Percentiles rank a stretch among this genome's conserved stretches.
Conservation (phyloP, 2,329 filamentous ascomycete genomes). For the Lasiodiplodia theobromae region DNA sequence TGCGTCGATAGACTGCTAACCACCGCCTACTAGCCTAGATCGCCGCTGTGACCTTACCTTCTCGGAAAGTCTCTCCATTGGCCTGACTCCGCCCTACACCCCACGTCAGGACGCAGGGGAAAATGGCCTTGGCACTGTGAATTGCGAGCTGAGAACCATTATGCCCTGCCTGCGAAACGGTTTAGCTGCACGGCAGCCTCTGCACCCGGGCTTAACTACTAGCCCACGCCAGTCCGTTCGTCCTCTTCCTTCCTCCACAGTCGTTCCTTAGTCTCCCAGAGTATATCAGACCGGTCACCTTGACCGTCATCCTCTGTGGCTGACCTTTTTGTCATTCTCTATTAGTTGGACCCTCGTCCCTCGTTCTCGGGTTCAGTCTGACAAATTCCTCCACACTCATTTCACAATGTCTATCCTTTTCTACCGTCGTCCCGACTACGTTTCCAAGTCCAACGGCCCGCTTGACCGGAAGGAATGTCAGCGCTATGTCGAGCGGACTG, state of each 20-base stretch:
- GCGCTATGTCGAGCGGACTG: constrained; percentile 30
- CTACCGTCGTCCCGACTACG: constrained; percentile 32
- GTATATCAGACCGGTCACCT: neutral
- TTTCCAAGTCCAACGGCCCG: constrained; percentile 27
- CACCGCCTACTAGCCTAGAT: neutral
- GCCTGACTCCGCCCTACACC: neutral
- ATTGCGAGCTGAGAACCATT: constrained; percentile 9
- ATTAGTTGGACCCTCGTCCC: constrained; percentile 3
- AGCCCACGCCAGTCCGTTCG: neutral
- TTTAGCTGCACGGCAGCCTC: neutral
- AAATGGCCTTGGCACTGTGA: neutral
- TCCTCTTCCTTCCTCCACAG: neutral
- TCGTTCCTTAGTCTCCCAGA: neutral
- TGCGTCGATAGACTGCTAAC: constrained; percentile 22
- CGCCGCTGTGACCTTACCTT: neutral
- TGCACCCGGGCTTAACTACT: constrained; percentile 1
- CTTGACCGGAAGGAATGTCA: constrained; percentile 31
- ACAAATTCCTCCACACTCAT: neutral
- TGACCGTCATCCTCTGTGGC: neutral
- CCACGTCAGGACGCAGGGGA: constrained; percentile 21
- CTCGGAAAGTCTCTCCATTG: constrained; percentile 9
- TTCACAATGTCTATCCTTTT: constrained; percentile 33
- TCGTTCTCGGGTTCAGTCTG: neutral
- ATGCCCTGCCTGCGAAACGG: neutral
- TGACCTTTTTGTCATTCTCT: constrained; percentile 3